Conservation (phyloP, 371 early-diverging fungal genomes). For the Mortierella sp. region DNA sequence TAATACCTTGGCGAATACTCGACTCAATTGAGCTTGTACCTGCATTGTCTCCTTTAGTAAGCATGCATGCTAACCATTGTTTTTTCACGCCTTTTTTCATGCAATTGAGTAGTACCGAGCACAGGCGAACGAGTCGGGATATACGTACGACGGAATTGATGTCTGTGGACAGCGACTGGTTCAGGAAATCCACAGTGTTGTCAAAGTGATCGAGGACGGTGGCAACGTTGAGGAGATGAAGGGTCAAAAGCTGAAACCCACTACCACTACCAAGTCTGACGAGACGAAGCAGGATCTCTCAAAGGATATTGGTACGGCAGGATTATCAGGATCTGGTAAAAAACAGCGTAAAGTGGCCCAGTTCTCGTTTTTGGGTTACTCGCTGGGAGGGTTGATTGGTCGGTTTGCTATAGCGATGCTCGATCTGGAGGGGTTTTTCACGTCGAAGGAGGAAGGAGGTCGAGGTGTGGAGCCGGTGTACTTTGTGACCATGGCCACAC, state of each 20-base stretch:
- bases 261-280: neutral
- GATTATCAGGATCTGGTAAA: neutral
- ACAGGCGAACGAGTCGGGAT: constrained; percentile 34
- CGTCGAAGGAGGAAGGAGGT: constrained; percentile 64
- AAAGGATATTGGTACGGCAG: neutral
- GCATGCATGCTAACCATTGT: no score
- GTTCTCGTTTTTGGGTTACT: constrained; percentile 74
- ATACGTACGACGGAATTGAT: constrained; percentile 44
- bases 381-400: constrained; percentile 83
- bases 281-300: neutral
- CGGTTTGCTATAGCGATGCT: constrained; percentile 81
- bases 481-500: constrained; percentile 81
- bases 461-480: constrained; percentile 37
- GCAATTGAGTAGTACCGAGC: constrained; percentile 31
- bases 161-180: constrained; percentile 42
- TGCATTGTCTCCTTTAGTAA: no score
- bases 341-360: neutral
- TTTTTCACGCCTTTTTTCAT: neutral
- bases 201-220: constrained; percentile 44
- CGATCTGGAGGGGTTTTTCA: constrained; percentile 71
- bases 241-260: constrained; percentile 24
- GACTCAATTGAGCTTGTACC: neutral
- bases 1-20: no score
- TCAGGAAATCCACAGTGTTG: constrained; percentile 30
- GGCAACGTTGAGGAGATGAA: constrained; percentile 41